A percentile compares a stretch with the other conserved stretches of the same genome.
Conservation (phyloP, 306 rosid genomes). For the Corylus avellana region DNA sequence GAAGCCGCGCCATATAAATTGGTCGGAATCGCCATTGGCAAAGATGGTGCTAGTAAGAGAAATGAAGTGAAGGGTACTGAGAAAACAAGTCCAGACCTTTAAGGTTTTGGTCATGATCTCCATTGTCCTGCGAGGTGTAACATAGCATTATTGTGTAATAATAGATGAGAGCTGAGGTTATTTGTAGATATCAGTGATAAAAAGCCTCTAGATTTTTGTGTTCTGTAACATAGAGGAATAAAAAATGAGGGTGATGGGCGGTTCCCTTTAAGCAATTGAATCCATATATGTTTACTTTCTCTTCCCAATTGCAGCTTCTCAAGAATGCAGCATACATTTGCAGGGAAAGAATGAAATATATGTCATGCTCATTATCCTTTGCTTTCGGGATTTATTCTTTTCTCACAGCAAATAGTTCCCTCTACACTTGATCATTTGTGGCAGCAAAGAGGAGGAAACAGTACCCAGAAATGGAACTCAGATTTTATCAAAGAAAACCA, state of each 20-base stretch:
- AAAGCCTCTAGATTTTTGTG: not conserved
- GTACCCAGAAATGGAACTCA: too few relatives aligned
- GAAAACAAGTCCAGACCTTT: conserved; percentile 18
- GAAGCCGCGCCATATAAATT: conserved; percentile 66
- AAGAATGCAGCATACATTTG: too few relatives aligned
- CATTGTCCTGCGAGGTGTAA: not conserved
- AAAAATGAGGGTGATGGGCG: not conserved
- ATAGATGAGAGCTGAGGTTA: not conserved
- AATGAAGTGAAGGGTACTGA: conserved; percentile 20
- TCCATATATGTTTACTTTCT: too few relatives aligned
- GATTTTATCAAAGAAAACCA: too few relatives aligned
- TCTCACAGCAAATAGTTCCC: too few relatives aligned
- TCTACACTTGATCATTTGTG: too few relatives aligned
- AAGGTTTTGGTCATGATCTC: not conserved
- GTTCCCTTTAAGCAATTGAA: not conserved
- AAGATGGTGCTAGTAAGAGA: conserved; percentile 47
- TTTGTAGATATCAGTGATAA: not conserved
- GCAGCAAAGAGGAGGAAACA: too few relatives aligned
- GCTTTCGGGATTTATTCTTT: too few relatives aligned
- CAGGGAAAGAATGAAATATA: too few relatives aligned
- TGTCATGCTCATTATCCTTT: too few relatives aligned
- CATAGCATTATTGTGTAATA: not conserved
- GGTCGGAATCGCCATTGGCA: conserved; percentile 54
- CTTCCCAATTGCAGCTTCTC: not conserved
- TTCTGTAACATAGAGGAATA: not conserved